Percentiles rank a stretch among this genome's conserved stretches.
phyloP scores from a whole-genome alignment of 345 rosid genomes.

The Lepidium aucheri region DNA sequence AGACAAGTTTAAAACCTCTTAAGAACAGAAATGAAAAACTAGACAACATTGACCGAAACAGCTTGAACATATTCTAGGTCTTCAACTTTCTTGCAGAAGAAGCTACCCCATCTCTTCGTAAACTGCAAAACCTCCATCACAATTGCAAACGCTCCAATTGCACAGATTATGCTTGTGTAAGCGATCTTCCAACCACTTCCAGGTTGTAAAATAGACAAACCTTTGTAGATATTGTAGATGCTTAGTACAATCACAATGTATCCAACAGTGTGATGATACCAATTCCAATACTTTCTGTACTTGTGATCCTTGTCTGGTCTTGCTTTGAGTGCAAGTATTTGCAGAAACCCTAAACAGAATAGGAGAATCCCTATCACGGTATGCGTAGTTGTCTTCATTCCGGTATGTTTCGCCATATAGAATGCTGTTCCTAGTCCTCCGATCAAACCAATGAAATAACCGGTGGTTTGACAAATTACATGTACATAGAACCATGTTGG shows the following conservation, averaged over 20 bases:
- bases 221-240: constrained; percentile 54
- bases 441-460: constrained; percentile 41
- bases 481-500: constrained; percentile 54
- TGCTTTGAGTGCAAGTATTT: constrained; percentile 14
- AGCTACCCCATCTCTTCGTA: neutral
- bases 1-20: too few species aligned
- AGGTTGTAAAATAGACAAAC: constrained; percentile 52
- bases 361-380: neutral
- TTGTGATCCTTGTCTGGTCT: constrained; percentile 73
- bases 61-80: neutral
- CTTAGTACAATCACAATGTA: constrained; percentile 47
- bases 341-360: neutral
- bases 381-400: neutral
- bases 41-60: neutral
- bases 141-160: neutral
- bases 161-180: constrained; percentile 36
- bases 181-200: constrained; percentile 58
- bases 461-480: constrained; percentile 49
- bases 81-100: neutral
- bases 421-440: constrained; percentile 24
- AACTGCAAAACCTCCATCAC: constrained; percentile 8
- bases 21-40: neutral
- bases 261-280: constrained; percentile 57
- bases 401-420: neutral
- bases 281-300: constrained; percentile 57